phyloP scores from a whole-genome alignment of 306 rosid genomes.

The Cicer arietinum region DNA sequence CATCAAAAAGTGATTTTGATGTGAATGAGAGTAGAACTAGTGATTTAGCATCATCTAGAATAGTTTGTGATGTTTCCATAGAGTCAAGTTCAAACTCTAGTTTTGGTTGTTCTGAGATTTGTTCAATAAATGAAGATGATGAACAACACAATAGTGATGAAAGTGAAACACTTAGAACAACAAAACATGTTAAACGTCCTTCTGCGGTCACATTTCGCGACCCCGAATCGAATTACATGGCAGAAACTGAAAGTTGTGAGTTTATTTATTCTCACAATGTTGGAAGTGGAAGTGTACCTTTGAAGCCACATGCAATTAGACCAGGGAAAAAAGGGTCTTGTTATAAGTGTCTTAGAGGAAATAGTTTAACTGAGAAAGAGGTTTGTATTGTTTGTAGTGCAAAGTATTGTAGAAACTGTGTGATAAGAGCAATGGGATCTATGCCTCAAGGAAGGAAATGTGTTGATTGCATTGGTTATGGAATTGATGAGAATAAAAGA shows the following conservation, averaged over 20 bases:
- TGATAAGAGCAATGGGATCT: slow-evolving; percentile 81
- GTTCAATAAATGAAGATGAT: slow-evolving; percentile 55
- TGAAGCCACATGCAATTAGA: slow-evolving; percentile 57
- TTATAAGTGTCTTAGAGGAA: slow-evolving; percentile 68
- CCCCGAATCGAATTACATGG: slow-evolving; percentile 47
- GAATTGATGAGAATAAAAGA: slow-evolving; percentile 68
- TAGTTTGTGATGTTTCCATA: slow-evolving; percentile 34
- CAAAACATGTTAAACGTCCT: slow-evolving; percentile 59
- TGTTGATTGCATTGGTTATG: slow-evolving; percentile 62
- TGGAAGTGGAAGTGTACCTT: slow-evolving; percentile 40
- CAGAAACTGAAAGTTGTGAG: slow-evolving; percentile 35
- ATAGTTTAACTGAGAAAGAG: slow-evolving; percentile 66
- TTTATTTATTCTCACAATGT: slow-evolving; percentile 34
- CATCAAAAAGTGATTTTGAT: slow-evolving; percentile 13
- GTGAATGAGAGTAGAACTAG: slow-evolving; percentile 10
- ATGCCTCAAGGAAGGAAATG: slow-evolving; percentile 97
- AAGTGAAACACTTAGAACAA: slow-evolving; percentile 20
- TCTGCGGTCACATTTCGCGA: slow-evolving; percentile 70
- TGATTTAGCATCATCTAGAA: slow-evolving; percentile 28
- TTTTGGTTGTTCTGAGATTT: slow-evolving; percentile 60
- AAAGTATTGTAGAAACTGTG: slow-evolving; percentile 42
- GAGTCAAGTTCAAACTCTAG: slow-evolving; percentile 54
- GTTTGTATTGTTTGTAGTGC: slow-evolving; percentile 61
- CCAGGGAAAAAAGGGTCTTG: slow-evolving; percentile 74
- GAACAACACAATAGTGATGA: not conserved